Evolutionary conservation across 2,329 filamentous ascomycete species (phyloP).

Genomic region (Trichoderma aggressivum): DNA sequence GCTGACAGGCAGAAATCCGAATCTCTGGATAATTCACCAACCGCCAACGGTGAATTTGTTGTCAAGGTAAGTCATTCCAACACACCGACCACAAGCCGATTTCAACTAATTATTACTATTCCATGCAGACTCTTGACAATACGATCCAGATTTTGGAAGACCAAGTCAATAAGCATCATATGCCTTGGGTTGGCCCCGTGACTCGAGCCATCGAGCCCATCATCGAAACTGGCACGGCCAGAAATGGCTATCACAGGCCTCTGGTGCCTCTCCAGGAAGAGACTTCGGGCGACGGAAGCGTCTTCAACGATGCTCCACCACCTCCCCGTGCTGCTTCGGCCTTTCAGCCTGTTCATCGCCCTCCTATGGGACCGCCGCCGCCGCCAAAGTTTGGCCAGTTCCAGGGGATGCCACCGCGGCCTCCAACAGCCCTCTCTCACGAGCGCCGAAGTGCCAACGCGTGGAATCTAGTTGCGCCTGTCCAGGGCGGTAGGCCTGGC

Average conservation of each 20-base stretch:
- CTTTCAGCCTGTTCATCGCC: slow-evolving; percentile 26
- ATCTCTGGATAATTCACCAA: neutral
- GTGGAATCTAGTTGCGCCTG: slow-evolving; percentile 26
- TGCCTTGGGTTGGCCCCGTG: slow-evolving; percentile 36
- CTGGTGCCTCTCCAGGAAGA: slow-evolving; percentile 23
- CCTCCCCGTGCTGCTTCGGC: slow-evolving; percentile 25
- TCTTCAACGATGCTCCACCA: slow-evolving; percentile 11
- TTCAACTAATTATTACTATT: neutral
- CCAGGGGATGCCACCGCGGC: slow-evolving; percentile 29
- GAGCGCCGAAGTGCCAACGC: slow-evolving; percentile 25
- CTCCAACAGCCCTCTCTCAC: slow-evolving; percentile 26
- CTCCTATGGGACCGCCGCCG: slow-evolving; percentile 20
- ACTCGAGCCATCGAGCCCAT: slow-evolving; percentile 34
- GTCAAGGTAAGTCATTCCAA: slow-evolving; percentile 28
- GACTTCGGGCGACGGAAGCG: neutral
- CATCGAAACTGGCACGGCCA: slow-evolving; percentile 27
- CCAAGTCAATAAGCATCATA: slow-evolving; percentile 36
- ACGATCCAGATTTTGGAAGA: slow-evolving; percentile 35
- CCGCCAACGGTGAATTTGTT: slow-evolving; percentile 27
- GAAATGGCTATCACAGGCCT: slow-evolving; percentile 27
- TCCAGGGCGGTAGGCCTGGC: slow-evolving; percentile 21
- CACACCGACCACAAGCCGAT: too few relatives aligned
- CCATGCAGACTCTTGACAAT: slow-evolving; percentile 30
- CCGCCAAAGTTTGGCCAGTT: slow-evolving; percentile 34
- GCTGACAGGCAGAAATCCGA: slow-evolving; percentile 21